Percentiles rank a stretch among this genome's conserved stretches.
Conservation (phyloP, 495 filamentous ascomycete genomes). For the Penicillium taxi region DNA sequence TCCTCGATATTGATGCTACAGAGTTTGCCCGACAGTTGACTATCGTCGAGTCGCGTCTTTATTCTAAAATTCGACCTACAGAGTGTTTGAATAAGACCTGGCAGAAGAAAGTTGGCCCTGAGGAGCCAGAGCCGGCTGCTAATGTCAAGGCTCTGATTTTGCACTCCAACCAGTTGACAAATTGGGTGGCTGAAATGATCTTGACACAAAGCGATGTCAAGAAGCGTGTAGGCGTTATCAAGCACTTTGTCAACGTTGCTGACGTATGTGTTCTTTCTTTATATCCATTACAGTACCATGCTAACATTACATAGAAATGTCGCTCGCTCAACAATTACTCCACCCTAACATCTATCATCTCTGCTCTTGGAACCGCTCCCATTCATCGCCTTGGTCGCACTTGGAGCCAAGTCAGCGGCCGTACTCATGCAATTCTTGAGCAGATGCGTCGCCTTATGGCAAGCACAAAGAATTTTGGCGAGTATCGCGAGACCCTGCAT, state of each 20-base stretch:
- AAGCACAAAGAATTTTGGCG: slow-evolving; percentile 95
- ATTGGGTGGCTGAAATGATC: slow-evolving; percentile 99
- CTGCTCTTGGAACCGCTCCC: slow-evolving; percentile 84
- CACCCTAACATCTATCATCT: slow-evolving; percentile 96
- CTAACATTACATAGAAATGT: slow-evolving; percentile 61
- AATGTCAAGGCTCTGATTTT: slow-evolving; percentile 95
- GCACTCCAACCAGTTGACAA: slow-evolving; percentile 96
- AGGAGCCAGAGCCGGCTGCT: slow-evolving; percentile 79
- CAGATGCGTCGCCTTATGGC: slow-evolving; percentile 92
- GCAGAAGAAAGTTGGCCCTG: slow-evolving; percentile 82
- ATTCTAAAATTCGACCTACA: slow-evolving; percentile 88
- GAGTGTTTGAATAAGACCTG: slow-evolving; percentile 98
- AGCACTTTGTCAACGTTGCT: slow-evolving; percentile 93
- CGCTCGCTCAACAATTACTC: slow-evolving; percentile 92
- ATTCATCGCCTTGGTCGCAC: slow-evolving; percentile 90
- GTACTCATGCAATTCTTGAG: slow-evolving; percentile 71
- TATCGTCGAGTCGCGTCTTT: slow-evolving; percentile 90
- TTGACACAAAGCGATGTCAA: slow-evolving; percentile 86
- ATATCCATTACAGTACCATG: slow-evolving; percentile 4
- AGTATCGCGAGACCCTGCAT: slow-evolving; percentile 89
- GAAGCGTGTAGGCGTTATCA: slow-evolving; percentile 94
- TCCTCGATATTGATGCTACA: slow-evolving; percentile 89
- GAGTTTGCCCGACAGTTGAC: slow-evolving; percentile 96
- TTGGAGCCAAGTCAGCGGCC: slow-evolving; percentile 86
- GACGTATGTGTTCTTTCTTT: slow-evolving; percentile 49